phyloP scores from a whole-genome alignment of 768 basidiomycete genomes.

The Boletus tylopilopsis region DNA sequence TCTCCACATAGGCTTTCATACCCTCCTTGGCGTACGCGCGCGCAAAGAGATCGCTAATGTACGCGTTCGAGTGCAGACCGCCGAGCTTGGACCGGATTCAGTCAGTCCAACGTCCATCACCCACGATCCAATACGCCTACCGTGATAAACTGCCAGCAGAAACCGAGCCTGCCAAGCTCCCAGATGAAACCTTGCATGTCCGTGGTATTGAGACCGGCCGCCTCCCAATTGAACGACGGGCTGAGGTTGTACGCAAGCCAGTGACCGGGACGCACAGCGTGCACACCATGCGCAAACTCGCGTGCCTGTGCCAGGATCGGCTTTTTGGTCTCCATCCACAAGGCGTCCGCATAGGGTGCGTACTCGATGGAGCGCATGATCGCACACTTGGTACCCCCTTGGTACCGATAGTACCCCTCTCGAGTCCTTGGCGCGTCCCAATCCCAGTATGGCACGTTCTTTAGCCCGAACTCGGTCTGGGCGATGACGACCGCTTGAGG shows the following conservation, averaged over 20 bases:
- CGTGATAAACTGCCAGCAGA: slow-evolving; percentile 99
- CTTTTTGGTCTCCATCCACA: slow-evolving; percentile 98
- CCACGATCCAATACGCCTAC: slow-evolving; percentile 41
- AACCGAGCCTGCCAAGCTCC: slow-evolving; percentile 93
- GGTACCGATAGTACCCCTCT: slow-evolving; percentile 96
- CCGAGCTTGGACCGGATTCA: slow-evolving; percentile 58
- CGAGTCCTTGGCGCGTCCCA: slow-evolving; percentile 94
- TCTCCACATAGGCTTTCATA: slow-evolving; percentile 98
- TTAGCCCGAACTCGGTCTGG: slow-evolving; percentile 72
- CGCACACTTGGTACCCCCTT: slow-evolving; percentile 94
- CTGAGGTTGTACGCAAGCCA: slow-evolving; percentile 97
- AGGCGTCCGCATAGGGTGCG: slow-evolving; percentile 86
- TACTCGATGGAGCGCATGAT: slow-evolving; percentile 90
- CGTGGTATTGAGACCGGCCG: slow-evolving; percentile 78
- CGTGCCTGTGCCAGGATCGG: slow-evolving; percentile 89
- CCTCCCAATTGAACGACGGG: slow-evolving; percentile 93
- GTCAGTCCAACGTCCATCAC: slow-evolving; percentile 3
- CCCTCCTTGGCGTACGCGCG: slow-evolving; percentile 86
- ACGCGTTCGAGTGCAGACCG: slow-evolving; percentile 95
- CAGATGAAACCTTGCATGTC: slow-evolving; percentile 91
- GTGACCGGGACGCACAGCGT: slow-evolving; percentile 75
- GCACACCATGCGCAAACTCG: slow-evolving; percentile 90
- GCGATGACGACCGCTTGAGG: slow-evolving; percentile 70
- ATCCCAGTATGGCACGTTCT: slow-evolving; percentile 79
- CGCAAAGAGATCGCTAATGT: slow-evolving; percentile 93